A percentile compares a stretch with the other conserved stretches of the same genome.
phyloP scores from a whole-genome alignment of 2,329 filamentous ascomycete species.

The Colletotrichum chlorophyti region DNA sequence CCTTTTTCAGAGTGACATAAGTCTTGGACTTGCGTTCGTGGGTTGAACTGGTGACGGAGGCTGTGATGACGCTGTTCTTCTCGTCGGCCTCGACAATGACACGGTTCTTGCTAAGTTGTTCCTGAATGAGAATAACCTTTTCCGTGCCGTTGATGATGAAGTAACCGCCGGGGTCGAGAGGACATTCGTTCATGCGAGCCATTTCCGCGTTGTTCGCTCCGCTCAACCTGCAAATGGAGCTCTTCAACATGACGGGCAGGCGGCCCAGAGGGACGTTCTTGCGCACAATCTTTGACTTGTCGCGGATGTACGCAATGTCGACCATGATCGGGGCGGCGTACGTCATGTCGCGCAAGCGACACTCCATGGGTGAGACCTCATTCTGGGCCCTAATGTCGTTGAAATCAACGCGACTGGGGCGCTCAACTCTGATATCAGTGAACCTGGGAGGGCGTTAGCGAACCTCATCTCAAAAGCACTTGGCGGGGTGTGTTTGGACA shows the following conservation, averaged over 20 bases:
- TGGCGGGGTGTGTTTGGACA: background rate
- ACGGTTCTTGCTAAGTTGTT: constrained; percentile 98
- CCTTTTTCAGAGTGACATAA: constrained; percentile 94
- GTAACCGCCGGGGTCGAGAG: constrained; percentile 94
- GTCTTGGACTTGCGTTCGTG: constrained; percentile 98
- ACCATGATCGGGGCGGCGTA: constrained; percentile 95
- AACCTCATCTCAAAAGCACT: background rate
- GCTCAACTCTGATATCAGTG: constrained; percentile 86
- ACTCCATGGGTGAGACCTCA: constrained; percentile 93
- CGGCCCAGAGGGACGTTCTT: constrained; percentile 84
- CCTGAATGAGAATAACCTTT: constrained; percentile 98
- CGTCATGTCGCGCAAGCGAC: constrained; percentile 94
- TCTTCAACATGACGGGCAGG: constrained; percentile 96
- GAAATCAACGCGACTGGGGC: constrained; percentile 79
- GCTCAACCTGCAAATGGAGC: constrained; percentile 87
- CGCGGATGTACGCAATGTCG: constrained; percentile 88
- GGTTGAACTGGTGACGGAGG: constrained; percentile 96
- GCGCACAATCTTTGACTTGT: constrained; percentile 76
- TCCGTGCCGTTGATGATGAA: constrained; percentile 98
- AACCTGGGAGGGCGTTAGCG: constrained; percentile 52
- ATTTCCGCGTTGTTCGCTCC: constrained; percentile 87
- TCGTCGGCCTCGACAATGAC: constrained; percentile 94
- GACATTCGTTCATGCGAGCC: constrained; percentile 93
- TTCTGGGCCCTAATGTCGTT: constrained; percentile 73
- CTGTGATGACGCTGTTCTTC: constrained; percentile 92